Evolutionary conservation across 129 eudicot species (phyloP).

Genomic region (Scalesia atractyloides): DNA sequence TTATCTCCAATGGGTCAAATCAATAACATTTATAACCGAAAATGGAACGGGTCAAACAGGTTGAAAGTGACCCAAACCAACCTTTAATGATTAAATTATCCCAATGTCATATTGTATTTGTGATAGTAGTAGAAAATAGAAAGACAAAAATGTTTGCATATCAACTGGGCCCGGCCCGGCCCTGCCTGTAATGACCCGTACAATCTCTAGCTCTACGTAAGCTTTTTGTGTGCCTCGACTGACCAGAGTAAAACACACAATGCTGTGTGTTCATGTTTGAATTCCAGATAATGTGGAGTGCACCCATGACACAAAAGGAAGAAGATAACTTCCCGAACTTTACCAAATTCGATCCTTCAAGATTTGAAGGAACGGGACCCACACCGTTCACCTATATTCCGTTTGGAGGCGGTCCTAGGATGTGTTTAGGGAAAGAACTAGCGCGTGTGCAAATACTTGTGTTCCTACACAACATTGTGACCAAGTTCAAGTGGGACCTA

Average conservation of each 20-base stretch:
- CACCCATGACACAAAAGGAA: constrained; percentile 31
- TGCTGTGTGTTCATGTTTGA: background rate
- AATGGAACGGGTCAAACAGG: background rate
- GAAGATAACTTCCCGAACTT: constrained; percentile 21
- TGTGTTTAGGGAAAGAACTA: constrained; percentile 65
- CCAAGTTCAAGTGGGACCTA: constrained; percentile 45
- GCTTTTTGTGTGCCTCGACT: background rate
- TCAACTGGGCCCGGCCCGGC: background rate
- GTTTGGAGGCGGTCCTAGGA: constrained; percentile 65
- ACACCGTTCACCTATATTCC: constrained; percentile 45
- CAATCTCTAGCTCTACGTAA: background rate
- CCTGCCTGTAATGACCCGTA: background rate
- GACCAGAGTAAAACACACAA: background rate
- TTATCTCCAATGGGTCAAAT: background rate
- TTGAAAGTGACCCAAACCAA: background rate
- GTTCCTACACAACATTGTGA: constrained; percentile 48
- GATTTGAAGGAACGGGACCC: constrained; percentile 53
- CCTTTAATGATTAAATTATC: background rate
- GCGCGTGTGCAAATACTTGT: constrained; percentile 51
- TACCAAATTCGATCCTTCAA: constrained; percentile 44
- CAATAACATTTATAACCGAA: background rate
- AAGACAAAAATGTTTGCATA: background rate
- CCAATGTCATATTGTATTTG: background rate
- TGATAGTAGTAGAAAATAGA: background rate
- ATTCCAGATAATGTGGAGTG: constrained; percentile 41